phyloP scores from a whole-genome alignment of 2,329 filamentous ascomycete genomes.

The Stagonosporopsis cucurbitacearum region DNA sequence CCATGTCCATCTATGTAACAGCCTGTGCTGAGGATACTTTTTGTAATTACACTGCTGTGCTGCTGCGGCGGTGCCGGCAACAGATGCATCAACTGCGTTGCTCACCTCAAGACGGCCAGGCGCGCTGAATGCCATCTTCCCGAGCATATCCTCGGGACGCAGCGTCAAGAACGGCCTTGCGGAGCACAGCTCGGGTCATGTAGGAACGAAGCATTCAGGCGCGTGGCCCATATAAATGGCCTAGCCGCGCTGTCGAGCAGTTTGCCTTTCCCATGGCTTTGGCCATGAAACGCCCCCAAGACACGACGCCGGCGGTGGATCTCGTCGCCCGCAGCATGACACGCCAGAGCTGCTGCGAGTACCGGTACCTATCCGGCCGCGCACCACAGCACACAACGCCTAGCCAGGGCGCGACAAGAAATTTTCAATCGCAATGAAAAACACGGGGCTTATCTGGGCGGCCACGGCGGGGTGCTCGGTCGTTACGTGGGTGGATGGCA shows the following conservation, averaged over 20 bases:
- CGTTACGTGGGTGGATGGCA: constrained; percentile 24
- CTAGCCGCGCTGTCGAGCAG: constrained; percentile 24
- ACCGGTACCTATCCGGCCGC: constrained; percentile 39
- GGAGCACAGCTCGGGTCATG: constrained; percentile 33
- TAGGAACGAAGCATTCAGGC: constrained; percentile 28
- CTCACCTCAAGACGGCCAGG: background rate
- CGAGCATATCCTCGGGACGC: constrained; percentile 32
- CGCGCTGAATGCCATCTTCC: background rate
- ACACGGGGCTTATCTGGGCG: constrained; percentile 38
- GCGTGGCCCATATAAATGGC: constrained; percentile 33
- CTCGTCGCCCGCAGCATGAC: constrained; percentile 23
- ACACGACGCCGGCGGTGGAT: constrained; percentile 23
- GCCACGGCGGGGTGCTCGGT: constrained; percentile 21
- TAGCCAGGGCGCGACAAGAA: constrained; percentile 28
- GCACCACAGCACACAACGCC: constrained; percentile 24
- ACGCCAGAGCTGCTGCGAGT: constrained; percentile 19
- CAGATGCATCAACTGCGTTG: too few species aligned
- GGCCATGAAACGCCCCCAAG: constrained; percentile 28
- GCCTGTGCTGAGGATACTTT: background rate
- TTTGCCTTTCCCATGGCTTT: constrained; percentile 24
- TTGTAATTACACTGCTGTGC: background rate
- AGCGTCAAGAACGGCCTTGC: constrained; percentile 28
- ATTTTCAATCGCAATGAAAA: constrained; percentile 36
- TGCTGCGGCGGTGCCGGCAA: background rate
- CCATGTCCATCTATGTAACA: constrained; percentile 2